phyloP scores from a whole-genome alignment of 2,329 filamentous ascomycete species.

The Fusarium sp. region DNA sequence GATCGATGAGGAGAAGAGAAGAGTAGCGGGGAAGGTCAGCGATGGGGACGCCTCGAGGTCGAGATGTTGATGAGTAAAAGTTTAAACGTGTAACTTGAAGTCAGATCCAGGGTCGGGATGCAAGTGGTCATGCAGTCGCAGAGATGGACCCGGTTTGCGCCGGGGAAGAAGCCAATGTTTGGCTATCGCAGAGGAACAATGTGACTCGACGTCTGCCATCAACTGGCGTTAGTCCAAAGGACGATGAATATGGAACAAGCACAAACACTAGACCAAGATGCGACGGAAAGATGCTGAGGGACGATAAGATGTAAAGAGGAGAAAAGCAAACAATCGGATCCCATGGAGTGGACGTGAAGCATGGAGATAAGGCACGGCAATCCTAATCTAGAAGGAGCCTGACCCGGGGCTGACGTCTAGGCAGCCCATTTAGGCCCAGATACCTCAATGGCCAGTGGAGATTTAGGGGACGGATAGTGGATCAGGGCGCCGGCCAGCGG shows the following conservation, averaged over 20 bases:
- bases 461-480: conserved; percentile 22
- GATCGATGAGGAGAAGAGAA: not conserved
- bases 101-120: conserved; percentile 6
- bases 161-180: conserved; percentile 29
- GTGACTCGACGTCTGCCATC: conserved; percentile 23
- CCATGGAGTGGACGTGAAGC: conserved; percentile 18
- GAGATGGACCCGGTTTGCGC: conserved; percentile 36
- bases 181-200: conserved; percentile 30
- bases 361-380: conserved; percentile 37
- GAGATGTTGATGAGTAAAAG: not conserved
- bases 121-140: conserved; percentile 23
- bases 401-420: conserved; percentile 37
- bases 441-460: conserved; percentile 31
- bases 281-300: not conserved
- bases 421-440: conserved; percentile 27
- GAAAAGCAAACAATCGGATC: conserved; percentile 30
- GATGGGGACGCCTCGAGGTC: not conserved
- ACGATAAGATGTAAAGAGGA: conserved; percentile 4
- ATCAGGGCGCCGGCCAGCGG: conserved; percentile 18
- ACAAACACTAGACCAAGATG: conserved; percentile 2
- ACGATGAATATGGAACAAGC: conserved; percentile 11
- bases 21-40: not conserved
- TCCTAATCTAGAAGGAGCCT: conserved; percentile 38
- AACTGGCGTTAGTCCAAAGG: conserved; percentile 12
- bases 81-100: not conserved